phyloP scores from a whole-genome alignment of 495 filamentous ascomycete species.

The Rostrohypoxylon terebratum region DNA sequence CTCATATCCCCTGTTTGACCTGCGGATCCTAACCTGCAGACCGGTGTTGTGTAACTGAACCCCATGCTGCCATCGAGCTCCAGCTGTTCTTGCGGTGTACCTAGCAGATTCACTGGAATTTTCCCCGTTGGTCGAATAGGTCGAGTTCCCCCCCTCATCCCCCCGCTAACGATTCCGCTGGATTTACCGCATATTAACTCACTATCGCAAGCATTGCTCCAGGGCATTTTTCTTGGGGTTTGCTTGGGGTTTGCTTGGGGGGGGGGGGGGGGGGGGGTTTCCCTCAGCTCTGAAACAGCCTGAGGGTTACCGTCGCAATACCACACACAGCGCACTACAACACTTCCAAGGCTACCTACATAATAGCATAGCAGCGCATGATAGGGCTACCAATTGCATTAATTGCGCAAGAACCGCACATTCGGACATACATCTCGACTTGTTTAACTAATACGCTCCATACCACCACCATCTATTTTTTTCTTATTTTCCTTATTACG shows the following conservation, averaged over 20 bases:
- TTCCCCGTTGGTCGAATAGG: slow-evolving; percentile 29
- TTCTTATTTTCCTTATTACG: background rate
- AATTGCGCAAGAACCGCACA: slow-evolving; percentile 1
- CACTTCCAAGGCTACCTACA: background rate
- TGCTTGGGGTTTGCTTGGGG: background rate
- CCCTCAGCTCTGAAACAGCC: slow-evolving; percentile 27
- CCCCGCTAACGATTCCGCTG: background rate
- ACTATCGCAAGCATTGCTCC: background rate
- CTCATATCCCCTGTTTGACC: slow-evolving; percentile 29
- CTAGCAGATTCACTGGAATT: slow-evolving; percentile 38
- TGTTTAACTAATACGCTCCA: background rate
- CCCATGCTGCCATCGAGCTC: slow-evolving; percentile 30
- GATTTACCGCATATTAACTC: too few species aligned
- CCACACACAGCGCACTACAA: slow-evolving; percentile 6
- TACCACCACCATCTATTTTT: background rate
- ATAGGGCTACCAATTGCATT: slow-evolving; percentile 24
- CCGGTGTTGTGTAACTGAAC: slow-evolving; percentile 33
- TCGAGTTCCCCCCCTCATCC: background rate
- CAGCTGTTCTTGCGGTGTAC: slow-evolving; percentile 50
- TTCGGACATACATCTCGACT: slow-evolving; percentile 1
- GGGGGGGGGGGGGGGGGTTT: too few species aligned
- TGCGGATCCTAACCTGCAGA: slow-evolving; percentile 34
- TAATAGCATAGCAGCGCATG: background rate
- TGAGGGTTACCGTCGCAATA: slow-evolving; percentile 27
- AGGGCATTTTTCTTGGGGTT: too few species aligned